Base-by-base conservation (phyloP, 1,284 basidiomycete species). In the Ceratobasidium sp. region DNA sequence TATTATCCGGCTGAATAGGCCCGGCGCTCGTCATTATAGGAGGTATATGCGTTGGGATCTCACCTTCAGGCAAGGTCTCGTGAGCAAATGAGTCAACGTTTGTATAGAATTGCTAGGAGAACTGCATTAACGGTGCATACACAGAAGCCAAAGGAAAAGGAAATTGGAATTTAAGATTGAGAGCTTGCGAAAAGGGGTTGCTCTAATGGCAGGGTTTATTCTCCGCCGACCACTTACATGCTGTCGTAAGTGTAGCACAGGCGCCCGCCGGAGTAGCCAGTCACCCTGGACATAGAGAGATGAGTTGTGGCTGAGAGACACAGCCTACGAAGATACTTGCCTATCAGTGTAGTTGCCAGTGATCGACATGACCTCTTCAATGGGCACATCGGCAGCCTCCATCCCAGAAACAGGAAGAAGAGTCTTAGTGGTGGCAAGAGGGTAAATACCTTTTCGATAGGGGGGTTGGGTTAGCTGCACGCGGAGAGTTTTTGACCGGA, bases 191-290 rank as follows among this genome's bases (percentile, higher is more conserved):
- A 67, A 67, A 67, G 64, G 64, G 64, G 64, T 44, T 49, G 42
- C 23, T 51, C 64, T 51, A 51, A 49, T 67, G 64, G 20, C 64
- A 49, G 64, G n/a, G 64, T 44, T 67, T 44, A 13, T 51, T 63
- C 39, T 42, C 60, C 60, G 39, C 39, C 60, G 60, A n/a, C 26
- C 15, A 15, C n/a, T 73, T 63, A 73, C 72, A 76, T 76, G 46
- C 46, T 40, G 49, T 76, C 72, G 61, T 76, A 76, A 18, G 61
- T 66, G 46, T 76, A 76, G 49, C 72, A 76, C 15, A 76, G 72
- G 49, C 42, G 42, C 33, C 72, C 72, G 20, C 72, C 72, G 10
- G 46, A 46, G 53, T 28, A 76, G 18, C 72, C 72, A 39, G 72
- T 66, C n/a, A 76, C 44, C 60, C 71, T 73, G 51, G 10, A 13